Conservation (phyloP, 768 basidiomycete genomes). For the Leucogyrophana mollusca region DNA sequence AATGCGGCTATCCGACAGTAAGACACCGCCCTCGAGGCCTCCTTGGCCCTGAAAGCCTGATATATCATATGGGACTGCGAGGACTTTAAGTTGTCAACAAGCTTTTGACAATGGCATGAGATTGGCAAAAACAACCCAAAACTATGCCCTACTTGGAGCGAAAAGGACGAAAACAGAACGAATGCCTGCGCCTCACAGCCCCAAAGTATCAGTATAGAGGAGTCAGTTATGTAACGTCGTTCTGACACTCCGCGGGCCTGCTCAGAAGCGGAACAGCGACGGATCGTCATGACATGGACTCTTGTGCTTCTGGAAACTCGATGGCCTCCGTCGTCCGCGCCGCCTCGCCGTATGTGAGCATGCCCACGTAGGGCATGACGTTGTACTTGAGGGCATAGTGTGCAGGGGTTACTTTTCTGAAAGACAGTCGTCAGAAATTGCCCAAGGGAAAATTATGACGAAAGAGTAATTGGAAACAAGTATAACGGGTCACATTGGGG, state of each 20-base stretch:
- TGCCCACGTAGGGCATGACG: constrained; percentile 86
- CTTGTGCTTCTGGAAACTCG: constrained; percentile 30
- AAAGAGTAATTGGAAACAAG: not conserved
- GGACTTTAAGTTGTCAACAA: constrained; percentile 9
- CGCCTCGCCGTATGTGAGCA: constrained; percentile 77
- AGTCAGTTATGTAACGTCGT: constrained; percentile 16
- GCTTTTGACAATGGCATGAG: constrained; percentile 13
- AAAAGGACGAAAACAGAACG: constrained; percentile 1
- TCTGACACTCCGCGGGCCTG: constrained; percentile 16
- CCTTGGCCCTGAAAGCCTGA: too few relatives aligned
- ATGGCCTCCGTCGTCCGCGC: constrained; percentile 40
- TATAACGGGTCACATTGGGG: not conserved
- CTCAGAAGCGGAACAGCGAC: not conserved
- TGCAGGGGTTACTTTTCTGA: constrained; percentile 64
- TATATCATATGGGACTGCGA: too few relatives aligned
- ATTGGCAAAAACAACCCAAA: not conserved
- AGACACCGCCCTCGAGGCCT: too few relatives aligned
- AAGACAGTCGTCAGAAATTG: constrained; percentile 10
- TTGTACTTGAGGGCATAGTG: constrained; percentile 83
- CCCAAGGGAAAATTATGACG: constrained; percentile 4
- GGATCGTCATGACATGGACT: constrained; percentile 25
- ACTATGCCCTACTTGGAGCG: constrained; percentile 4
- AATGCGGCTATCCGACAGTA: too few relatives aligned
- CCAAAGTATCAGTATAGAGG: constrained; percentile 5
- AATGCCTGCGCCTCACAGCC: not conserved